Evolutionary conservation across 1,284 basidiomycete genomes (phyloP), one percentile per base, ranked within the genome.

Genomic region (Ustilago trichophora): DNA sequence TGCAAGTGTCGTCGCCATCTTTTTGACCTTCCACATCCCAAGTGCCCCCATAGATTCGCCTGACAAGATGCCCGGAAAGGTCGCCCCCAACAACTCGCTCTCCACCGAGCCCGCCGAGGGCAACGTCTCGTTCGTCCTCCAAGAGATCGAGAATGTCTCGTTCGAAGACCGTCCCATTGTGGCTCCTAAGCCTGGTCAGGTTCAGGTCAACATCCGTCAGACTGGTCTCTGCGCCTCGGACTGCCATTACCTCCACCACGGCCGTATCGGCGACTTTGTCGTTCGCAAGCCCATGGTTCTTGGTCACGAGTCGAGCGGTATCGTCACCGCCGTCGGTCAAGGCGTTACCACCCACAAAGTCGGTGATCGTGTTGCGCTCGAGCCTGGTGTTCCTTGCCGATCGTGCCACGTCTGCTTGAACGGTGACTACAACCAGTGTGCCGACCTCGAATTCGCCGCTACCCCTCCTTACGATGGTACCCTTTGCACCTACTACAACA

Each of bases 381-480:
- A 93, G 78, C 91, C 91, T 29, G 91, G 91, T 78, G 85, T 88
- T 83, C 83, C 80, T 76, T 90, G 91, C 80, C 87, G 88, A 32
- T 84, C 83, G 40, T 93, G 91, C 85, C 90, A 72, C 5, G 51
- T 70, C 34, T 83, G 82, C 60, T 44, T 82, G 33, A 62, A 72
- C 10, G 83, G 82, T 26, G 35, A 53, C 37, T 78, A 76, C 74
- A 83, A 82, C 64, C 76, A 82, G 45, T 83, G 82, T 82, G 85
- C 88, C 1, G 85, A 91, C 54, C 88, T 93, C 73, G 83, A 87
- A 49, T 92, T 94, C 78, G 91, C 91, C 22, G 92, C 93, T 2
- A 93, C 93, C 10, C 93, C 92, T 46, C 92, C 92, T 0, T 87
- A 90, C 78, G 91, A 94, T 76, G 93, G 93, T 40, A 94, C 93